Base-by-base conservation (phyloP, 2,329 filamentous ascomycete species). In the Fusarium bactridioides region DNA sequence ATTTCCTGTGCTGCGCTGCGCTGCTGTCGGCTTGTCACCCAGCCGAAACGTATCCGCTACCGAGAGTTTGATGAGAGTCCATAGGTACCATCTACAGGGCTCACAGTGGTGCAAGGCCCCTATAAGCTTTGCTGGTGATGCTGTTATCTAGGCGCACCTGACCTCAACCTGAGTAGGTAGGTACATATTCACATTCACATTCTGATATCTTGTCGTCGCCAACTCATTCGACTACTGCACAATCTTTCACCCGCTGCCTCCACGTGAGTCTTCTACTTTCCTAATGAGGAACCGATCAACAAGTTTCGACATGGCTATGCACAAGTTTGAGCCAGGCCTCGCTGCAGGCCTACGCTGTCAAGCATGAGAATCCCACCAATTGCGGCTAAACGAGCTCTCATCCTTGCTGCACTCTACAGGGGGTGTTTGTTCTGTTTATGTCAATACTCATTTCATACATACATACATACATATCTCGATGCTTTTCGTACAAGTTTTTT, bases 231-330 rank as follows among this genome's bases (percentile, higher is more conserved):
- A 55, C 57, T 51, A 62, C 57, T 64, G 62, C 56, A 65, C 41
- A 58, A 15, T 38, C 51, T 69, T 70, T 62, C 67, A 54, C 56
- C 69, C 67, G 61, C 70, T 61, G 62, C 74, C 72, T 63, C 70
- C 72, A 74, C 74, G 64, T 74, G 66, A 73, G 74, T 72, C 75
- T 78, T 76, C 76, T 69, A 77, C 77, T 75, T 77, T 78, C 78
- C 78, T 69, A 76, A 79, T 57, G 65, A 80, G 78, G 75, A 79
- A 80, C 79, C 78, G 78, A 79, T 78, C 72, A 80, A 76, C 57
- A 74, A 66, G 69, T 53, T 65, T 69, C 61, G 62, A 69, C 66
- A 72, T 69, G 74, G 73, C 68, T 71, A 64, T 71, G 74, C 61
- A 72, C 48, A 57, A 70, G 67, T 74, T 72, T 75, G 70, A 50